Evolutionary conservation across 768 basidiomycete genomes (phyloP).

Genomic region (Cystobasidium tubakii): DNA sequence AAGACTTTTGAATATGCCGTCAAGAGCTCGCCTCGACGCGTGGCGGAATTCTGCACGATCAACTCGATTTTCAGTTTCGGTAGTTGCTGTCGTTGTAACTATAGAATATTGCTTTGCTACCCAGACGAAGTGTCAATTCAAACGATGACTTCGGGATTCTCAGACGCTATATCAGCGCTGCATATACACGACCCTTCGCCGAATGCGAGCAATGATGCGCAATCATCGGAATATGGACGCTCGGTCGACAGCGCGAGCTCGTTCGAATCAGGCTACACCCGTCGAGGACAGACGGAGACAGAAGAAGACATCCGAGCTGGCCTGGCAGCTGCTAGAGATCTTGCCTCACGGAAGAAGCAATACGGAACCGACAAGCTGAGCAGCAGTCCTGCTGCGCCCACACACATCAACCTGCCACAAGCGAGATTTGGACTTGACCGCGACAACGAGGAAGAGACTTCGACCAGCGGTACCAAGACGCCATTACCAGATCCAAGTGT

Average conservation of each 20-base stretch:
- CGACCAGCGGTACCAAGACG: constrained; percentile 23
- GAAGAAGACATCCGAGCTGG: constrained; percentile 16
- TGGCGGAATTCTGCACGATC: not conserved
- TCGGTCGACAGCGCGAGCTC: constrained; percentile 39
- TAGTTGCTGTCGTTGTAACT: constrained; percentile 17
- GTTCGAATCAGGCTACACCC: constrained; percentile 21
- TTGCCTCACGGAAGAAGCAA: constrained; percentile 21
- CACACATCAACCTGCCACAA: not conserved
- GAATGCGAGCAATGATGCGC: not conserved
- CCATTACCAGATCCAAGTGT: constrained; percentile 25
- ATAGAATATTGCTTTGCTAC: not conserved
- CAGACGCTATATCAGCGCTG: constrained; percentile 19
- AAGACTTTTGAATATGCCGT: not conserved
- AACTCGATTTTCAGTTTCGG: not conserved
- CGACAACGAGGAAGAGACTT: not conserved
- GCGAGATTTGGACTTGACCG: not conserved
- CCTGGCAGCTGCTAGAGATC: constrained; percentile 26
- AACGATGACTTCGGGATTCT: constrained; percentile 28
- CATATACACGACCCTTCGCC: constrained; percentile 10
- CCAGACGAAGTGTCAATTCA: not conserved
- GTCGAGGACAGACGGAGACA: constrained; percentile 33
- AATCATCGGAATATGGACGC: constrained; percentile 26
- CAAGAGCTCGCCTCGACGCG: not conserved
- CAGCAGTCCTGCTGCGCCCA: constrained; percentile 23
- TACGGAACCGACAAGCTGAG: constrained; percentile 19